A percentile compares a stretch with the other conserved stretches of the same genome.
Conservation (phyloP, 208 protist species). For the Crithidia brevicula region DNA sequence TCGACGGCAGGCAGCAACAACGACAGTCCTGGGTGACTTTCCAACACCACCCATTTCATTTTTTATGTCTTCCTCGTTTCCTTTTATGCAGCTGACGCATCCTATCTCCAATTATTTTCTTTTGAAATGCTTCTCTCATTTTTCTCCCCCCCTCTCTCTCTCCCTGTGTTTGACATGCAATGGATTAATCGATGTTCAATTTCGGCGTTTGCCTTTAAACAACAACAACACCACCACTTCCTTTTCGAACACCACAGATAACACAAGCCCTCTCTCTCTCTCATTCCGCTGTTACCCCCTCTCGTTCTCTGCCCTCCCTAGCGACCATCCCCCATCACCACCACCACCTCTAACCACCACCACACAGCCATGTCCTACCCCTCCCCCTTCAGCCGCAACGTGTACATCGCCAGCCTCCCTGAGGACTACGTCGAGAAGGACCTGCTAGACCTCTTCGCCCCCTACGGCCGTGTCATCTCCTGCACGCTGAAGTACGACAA, state of each 20-base stretch:
- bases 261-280: conserved; percentile 3
- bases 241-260: no score
- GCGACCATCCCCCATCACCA: no score
- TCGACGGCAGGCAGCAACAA: no score
- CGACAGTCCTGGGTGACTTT: no score
- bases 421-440: conserved; percentile 71
- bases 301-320: neutral
- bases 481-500: conserved; percentile 74
- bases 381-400: conserved; percentile 73
- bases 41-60: no score
- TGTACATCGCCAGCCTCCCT: conserved; percentile 89
- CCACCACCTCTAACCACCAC: neutral
- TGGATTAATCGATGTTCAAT: no score
- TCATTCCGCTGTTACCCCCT: neutral
- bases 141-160: neutral
- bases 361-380: conserved; percentile 47
- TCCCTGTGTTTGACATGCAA: neutral
- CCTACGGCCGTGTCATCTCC: conserved; percentile 70
- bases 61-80: neutral
- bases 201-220: no score
- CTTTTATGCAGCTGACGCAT: no score
- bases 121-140: neutral
- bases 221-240: no score
- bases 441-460: conserved; percentile 70
- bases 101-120: no score